Conservation (phyloP, 164 flowering plant genomes). For the Buxus sempervirens region DNA sequence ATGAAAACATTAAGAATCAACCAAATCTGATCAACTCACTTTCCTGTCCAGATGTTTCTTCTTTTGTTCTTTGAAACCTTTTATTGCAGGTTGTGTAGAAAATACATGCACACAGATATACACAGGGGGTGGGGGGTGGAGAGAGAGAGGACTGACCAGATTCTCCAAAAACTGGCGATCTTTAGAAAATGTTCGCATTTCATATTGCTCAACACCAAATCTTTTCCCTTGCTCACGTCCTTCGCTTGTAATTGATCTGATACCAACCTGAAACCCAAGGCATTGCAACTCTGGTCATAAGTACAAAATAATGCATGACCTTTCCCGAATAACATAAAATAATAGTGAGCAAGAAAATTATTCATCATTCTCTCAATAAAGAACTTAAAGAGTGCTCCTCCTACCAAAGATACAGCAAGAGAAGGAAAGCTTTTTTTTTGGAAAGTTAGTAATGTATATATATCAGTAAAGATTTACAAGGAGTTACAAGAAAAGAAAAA, state of each 20-base stretch:
- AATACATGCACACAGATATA: too few relatives aligned
- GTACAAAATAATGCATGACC: neutral
- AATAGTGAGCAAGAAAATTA: neutral
- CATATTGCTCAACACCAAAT: conserved; percentile 93
- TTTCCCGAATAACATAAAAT: neutral
- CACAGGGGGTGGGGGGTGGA: conserved; percentile 11
- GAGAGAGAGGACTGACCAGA: conserved; percentile 44
- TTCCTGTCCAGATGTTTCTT: too few relatives aligned
- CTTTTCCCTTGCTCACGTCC: conserved; percentile 93
- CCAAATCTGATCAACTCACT: too few relatives aligned
- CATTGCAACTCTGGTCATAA: neutral
- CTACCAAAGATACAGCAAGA: neutral
- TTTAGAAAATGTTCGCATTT: conserved; percentile 90
- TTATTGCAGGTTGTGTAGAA: too few relatives aligned
- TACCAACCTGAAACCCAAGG: conserved; percentile 64
- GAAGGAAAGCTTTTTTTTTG: neutral
- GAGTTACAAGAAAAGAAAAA: too few relatives aligned
- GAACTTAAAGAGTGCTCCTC: neutral
- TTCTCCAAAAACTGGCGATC: conserved; percentile 81
- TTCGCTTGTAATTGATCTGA: conserved; percentile 83
- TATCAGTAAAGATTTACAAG: too few relatives aligned
- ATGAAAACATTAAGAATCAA: too few relatives aligned
- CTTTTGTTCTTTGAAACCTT: too few relatives aligned
- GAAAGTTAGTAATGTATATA: too few relatives aligned
- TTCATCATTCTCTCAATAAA: neutral